Percentiles rank a stretch among this genome's conserved stretches.
phyloP scores from a whole-genome alignment of 352 stramenopile genomes.

The Pythium folliculosum region DNA sequence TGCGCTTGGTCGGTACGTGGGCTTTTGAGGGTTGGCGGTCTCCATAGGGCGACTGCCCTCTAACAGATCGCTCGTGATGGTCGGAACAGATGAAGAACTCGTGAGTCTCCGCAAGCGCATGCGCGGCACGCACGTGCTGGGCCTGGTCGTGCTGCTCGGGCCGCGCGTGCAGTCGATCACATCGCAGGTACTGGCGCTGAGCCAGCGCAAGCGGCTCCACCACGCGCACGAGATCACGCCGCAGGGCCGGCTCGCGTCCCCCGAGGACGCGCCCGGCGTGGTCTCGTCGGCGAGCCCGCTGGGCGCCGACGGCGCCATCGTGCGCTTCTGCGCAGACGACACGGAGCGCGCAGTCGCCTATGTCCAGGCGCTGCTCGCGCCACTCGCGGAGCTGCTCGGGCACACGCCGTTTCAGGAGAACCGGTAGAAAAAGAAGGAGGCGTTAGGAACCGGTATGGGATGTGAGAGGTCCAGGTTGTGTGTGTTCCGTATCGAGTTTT shows the following conservation, averaged over 20 bases:
- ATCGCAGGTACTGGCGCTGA: constrained; percentile 57
- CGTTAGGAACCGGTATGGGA: constrained; percentile 2
- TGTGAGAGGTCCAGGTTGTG: neutral
- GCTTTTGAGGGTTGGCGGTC: neutral
- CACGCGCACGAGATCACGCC: constrained; percentile 70
- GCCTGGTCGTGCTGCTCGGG: constrained; percentile 67
- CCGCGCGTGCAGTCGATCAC: constrained; percentile 54
- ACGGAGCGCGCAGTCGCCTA: constrained; percentile 64
- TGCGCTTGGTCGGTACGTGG: constrained; percentile 56
- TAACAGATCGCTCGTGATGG: neutral
- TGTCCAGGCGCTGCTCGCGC: constrained; percentile 57
- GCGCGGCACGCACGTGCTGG: constrained; percentile 73
- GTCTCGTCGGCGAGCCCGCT: constrained; percentile 77
- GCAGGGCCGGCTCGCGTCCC: constrained; percentile 55
- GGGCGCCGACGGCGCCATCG: constrained; percentile 57
- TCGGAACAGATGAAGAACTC: constrained; percentile 62
- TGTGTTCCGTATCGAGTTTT: constrained; percentile 11
- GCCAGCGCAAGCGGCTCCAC: constrained; percentile 75
- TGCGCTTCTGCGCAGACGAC: constrained; percentile 69
- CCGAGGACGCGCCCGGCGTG: constrained; percentile 50
- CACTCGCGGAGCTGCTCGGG: constrained; percentile 57
- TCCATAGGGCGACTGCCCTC: neutral
- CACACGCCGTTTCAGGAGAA: constrained; percentile 78
- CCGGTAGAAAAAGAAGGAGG: constrained; percentile 34
- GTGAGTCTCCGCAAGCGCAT: constrained; percentile 71